Percentiles rank a stretch among this genome's conserved stretches.
These are phyloP conservation scores for Magnusiomyces fungicola DNA, from an alignment of 1,139 yeast genomes.

Conservation along the genomic window DNA sequence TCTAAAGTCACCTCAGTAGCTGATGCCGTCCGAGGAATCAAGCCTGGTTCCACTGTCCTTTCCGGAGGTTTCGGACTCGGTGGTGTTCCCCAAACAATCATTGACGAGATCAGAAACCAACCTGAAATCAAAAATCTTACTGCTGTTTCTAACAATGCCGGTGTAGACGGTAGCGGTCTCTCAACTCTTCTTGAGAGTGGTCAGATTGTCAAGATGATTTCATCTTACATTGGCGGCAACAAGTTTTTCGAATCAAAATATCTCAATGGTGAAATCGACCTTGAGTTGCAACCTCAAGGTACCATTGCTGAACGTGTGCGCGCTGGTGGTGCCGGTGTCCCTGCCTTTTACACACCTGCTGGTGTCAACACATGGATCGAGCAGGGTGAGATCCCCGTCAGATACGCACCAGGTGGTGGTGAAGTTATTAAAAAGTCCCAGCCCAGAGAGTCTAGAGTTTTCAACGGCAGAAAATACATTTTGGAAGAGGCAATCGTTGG, in stretches of 20 bases:
- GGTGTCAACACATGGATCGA: constrained; percentile 49
- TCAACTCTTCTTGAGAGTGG: constrained; percentile 38
- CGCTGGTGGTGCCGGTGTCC: constrained; percentile 47
- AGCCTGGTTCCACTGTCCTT: constrained; percentile 22
- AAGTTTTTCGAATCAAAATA: constrained; percentile 39
- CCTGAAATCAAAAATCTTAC: constrained; percentile 36
- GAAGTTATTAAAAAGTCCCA: constrained; percentile 34
- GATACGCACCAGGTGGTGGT: constrained; percentile 32
- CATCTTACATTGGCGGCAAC: constrained; percentile 44
- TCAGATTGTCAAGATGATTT: constrained; percentile 42
- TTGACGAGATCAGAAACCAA: constrained; percentile 35
- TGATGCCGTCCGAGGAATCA: constrained; percentile 11
- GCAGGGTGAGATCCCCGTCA: constrained; percentile 42
- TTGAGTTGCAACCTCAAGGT: constrained; percentile 46
- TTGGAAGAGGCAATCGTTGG: constrained; percentile 41
- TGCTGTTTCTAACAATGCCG: constrained; percentile 48
- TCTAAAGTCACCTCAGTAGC: constrained; percentile 12
- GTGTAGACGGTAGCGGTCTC: constrained; percentile 41
- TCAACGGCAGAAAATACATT: constrained; percentile 39
- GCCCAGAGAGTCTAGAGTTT: constrained; percentile 40
- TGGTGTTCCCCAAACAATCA: constrained; percentile 43
- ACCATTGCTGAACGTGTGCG: constrained; percentile 44
- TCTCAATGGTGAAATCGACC: constrained; percentile 39
- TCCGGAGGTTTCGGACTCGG: constrained; percentile 47
- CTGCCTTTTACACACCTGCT: constrained; percentile 45